Percentiles rank a stretch among this genome's conserved stretches.
These are phyloP conservation scores for Solanum megistacrolobum DNA, from an alignment of 257 asterid species.

Conservation along the genomic window DNA sequence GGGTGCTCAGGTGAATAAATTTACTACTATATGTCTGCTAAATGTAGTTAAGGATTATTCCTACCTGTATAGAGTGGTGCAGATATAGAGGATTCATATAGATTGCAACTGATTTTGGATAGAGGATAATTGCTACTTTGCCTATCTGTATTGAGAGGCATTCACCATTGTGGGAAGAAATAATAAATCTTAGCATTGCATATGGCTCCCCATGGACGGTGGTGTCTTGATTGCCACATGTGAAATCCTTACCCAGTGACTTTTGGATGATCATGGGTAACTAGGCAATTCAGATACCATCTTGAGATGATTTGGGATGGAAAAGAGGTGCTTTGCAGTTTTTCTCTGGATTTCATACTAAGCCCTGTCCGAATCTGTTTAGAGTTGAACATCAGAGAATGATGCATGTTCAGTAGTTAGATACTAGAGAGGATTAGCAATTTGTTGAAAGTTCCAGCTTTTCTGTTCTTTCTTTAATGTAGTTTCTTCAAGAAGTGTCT, in stretches of 20 bases:
- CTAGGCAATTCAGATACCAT: neutral
- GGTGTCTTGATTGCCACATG: neutral
- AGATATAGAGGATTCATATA: neutral
- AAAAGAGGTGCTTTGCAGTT: neutral
- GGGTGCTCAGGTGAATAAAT: slow-evolving; percentile 86
- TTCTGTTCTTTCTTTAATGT: neutral
- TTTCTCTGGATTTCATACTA: neutral
- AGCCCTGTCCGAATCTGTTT: neutral
- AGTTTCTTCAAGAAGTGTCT: neutral
- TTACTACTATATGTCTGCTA: neutral
- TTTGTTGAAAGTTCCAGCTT: neutral
- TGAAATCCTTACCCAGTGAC: neutral
- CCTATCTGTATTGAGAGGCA: neutral
- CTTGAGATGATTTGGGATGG: neutral
- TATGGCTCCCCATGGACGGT: neutral
- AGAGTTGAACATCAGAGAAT: neutral
- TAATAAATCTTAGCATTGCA: neutral
- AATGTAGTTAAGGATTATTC: neutral
- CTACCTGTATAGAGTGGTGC: neutral
- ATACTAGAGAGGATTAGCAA: neutral
- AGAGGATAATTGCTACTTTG: neutral
- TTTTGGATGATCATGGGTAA: neutral
- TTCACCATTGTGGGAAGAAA: neutral
- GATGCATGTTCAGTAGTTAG: neutral
- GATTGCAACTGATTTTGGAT: neutral